Percentiles rank a stretch among this genome's conserved stretches.
Evolutionary conservation across 2,329 filamentous ascomycete species (phyloP).

Genomic region (Colletotrichum somersetense): DNA sequence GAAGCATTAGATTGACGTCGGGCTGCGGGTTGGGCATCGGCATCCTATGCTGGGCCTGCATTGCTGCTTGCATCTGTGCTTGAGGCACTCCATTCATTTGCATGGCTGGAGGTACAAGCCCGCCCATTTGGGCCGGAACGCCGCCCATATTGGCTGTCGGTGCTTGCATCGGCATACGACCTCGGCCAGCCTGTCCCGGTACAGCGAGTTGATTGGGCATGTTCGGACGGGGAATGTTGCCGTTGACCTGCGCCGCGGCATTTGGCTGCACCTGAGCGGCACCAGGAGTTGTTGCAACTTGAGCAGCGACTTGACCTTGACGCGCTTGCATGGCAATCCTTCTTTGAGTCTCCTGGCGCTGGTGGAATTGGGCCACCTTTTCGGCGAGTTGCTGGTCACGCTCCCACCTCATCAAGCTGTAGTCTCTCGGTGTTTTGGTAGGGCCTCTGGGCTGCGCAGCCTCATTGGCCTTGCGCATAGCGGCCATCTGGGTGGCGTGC

Average conservation of each 20-base stretch:
- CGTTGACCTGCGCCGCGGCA: slow-evolving; percentile 43
- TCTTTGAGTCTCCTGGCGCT: slow-evolving; percentile 71
- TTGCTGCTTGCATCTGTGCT: slow-evolving; percentile 74
- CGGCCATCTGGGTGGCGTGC: slow-evolving; percentile 80
- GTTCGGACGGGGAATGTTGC: slow-evolving; percentile 55
- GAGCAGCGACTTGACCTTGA: slow-evolving; percentile 57
- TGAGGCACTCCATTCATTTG: slow-evolving; percentile 76
- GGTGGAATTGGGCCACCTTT: slow-evolving; percentile 67
- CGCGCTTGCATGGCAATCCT: slow-evolving; percentile 60
- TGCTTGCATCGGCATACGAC: slow-evolving; percentile 67
- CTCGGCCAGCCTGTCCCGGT: slow-evolving; percentile 59
- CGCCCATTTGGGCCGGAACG: slow-evolving; percentile 63
- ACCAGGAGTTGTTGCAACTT: slow-evolving; percentile 58
- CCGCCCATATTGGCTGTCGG: slow-evolving; percentile 64
- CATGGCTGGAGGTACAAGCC: slow-evolving; percentile 63
- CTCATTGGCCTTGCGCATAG: slow-evolving; percentile 85
- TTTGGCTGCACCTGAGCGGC: slow-evolving; percentile 47
- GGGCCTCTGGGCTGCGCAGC: slow-evolving; percentile 59
- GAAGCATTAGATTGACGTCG: slow-evolving; percentile 69
- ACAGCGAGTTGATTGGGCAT: slow-evolving; percentile 60
- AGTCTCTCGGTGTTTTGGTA: slow-evolving; percentile 87
- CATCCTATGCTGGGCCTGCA: slow-evolving; percentile 71
- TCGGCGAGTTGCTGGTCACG: slow-evolving; percentile 78
- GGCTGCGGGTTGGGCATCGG: slow-evolving; percentile 62
- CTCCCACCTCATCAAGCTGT: slow-evolving; percentile 90